Base-by-base conservation (phyloP, 1,139 yeast species). In the Suhomyces kunorum region DNA sequence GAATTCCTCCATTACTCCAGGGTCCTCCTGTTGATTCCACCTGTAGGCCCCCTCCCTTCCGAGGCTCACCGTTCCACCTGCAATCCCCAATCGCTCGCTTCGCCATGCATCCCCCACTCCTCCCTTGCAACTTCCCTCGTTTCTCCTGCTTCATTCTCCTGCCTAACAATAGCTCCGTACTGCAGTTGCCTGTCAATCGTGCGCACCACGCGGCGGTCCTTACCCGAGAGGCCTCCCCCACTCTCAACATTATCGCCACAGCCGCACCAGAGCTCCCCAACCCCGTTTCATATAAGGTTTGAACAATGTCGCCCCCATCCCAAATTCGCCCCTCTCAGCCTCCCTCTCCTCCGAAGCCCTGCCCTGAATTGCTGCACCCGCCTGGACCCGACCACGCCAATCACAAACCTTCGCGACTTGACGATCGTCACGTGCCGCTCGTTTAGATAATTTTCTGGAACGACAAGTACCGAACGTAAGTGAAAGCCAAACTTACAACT, bases 381-480 rank as follows among this genome's bases (percentile, higher is more conserved):
- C 32, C 23, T 19, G 24, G 5, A 12, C 9, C 28, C 28, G 28
- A 25, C 28, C 7, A 15, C 29, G 16, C 29, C 35, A 32, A 32
- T 32, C 23, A 32, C 19, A 19, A 9, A 13, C 13, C 12, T 9
- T 16, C 20, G 30, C 30, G 31, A 32, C 24, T 32, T 17, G 18
- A 16, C 28, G 20, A 12, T 5, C 15, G 19, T 26, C 38, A 35
- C 38, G 38, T 35, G 38, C 12, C 12, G 27, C 33, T 35, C 38
- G 38, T 35, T 28, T 35, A 35, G 32, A 6, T n/a, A 28, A 27
- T 7, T 25, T 36, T 31, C 17, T 23, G 30, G 38, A 28, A 34
- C 40, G 34, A 33, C 32, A 26, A 17, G 14, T 13, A 7, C 34
- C 34, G 18, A 31, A 19, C 13, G 15, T 6, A 19, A 18, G 22